These are phyloP conservation scores for Sherardia arvensis DNA, from an alignment of 257 asterid genomes.

Conservation along the genomic window DNA sequence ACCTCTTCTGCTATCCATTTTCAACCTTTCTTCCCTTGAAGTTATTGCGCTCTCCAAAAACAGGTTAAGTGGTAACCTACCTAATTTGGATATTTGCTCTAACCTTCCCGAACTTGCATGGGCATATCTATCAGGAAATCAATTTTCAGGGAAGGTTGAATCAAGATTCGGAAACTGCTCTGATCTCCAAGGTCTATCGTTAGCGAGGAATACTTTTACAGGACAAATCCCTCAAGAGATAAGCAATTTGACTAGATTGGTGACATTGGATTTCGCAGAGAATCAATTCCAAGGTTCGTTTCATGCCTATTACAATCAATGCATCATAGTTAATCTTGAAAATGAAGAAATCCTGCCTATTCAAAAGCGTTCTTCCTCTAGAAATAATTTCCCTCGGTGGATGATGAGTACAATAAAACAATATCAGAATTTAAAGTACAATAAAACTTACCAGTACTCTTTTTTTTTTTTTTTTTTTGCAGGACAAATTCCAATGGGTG, in stretches of 20 bases:
- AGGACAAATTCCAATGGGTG: neutral
- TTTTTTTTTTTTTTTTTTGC: no score
- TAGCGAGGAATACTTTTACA: neutral
- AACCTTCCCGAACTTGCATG: constrained; percentile 6
- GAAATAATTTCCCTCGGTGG: no score
- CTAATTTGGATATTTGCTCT: constrained; percentile 10
- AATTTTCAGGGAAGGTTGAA: constrained; percentile 16
- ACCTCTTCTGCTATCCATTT: constrained; percentile 8
- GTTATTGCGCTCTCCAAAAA: neutral
- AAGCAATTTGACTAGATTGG: neutral
- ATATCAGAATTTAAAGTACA: no score
- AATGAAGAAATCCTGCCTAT: no score
- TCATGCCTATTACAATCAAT: no score
- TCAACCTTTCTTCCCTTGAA: constrained; percentile 14
- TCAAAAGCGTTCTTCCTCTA: no score
- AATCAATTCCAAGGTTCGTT: neutral
- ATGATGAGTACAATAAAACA: no score
- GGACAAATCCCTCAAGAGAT: constrained; percentile 8
- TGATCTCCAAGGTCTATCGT: neutral
- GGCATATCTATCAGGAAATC: neutral
- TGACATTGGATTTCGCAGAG: neutral
- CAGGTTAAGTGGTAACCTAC: constrained; percentile 14
- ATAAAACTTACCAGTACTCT: no score
- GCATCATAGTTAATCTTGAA: no score
- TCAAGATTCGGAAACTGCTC: constrained; percentile 13